Percentiles rank a stretch among this genome's conserved stretches.
phyloP scores from a whole-genome alignment of 176 grass and related monocot species.

The Triticum turgidum region DNA sequence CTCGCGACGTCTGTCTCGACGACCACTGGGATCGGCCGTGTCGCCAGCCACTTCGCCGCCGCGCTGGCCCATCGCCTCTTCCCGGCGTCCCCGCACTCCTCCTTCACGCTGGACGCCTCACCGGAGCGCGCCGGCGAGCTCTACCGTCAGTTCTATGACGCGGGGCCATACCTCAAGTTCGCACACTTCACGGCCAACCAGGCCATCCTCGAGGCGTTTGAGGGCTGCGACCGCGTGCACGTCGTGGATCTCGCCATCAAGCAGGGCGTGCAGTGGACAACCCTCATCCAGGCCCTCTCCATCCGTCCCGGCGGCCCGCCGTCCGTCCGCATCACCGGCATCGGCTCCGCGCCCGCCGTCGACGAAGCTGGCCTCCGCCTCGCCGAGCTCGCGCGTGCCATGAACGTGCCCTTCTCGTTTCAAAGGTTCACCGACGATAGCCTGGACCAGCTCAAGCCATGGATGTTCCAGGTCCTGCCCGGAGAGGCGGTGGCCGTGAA shows the following conservation, averaged over 20 bases:
- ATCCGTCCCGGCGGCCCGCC: slow-evolving; percentile 35
- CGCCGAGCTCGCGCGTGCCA: slow-evolving; percentile 41
- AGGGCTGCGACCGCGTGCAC: slow-evolving; percentile 36
- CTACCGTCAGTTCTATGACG: slow-evolving; percentile 61
- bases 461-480: slow-evolving; percentile 43
- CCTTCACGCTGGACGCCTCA: neutral
- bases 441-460: slow-evolving; percentile 42
- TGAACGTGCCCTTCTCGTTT: slow-evolving; percentile 57
- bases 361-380: slow-evolving; percentile 60
- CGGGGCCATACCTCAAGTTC: slow-evolving; percentile 71
- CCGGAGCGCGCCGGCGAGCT: slow-evolving; percentile 17
- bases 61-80: slow-evolving; percentile 61
- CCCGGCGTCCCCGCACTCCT: neutral
- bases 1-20: slow-evolving; percentile 30
- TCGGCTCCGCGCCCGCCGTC: slow-evolving; percentile 6
- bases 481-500: slow-evolving; percentile 76
- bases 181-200: slow-evolving; percentile 67
- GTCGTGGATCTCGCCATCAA: slow-evolving; percentile 56
- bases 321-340: slow-evolving; percentile 46
- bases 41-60: slow-evolving; percentile 59
- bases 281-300: slow-evolving; percentile 48
- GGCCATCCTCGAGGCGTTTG: slow-evolving; percentile 54
- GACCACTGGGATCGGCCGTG: slow-evolving; percentile 56
- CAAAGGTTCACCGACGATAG: slow-evolving; percentile 32
- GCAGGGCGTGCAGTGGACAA: slow-evolving; percentile 63